Percentiles rank a stretch among this genome's conserved stretches.
Conservation (phyloP, 305 asterid genomes). For the Fraxinus velutina region DNA sequence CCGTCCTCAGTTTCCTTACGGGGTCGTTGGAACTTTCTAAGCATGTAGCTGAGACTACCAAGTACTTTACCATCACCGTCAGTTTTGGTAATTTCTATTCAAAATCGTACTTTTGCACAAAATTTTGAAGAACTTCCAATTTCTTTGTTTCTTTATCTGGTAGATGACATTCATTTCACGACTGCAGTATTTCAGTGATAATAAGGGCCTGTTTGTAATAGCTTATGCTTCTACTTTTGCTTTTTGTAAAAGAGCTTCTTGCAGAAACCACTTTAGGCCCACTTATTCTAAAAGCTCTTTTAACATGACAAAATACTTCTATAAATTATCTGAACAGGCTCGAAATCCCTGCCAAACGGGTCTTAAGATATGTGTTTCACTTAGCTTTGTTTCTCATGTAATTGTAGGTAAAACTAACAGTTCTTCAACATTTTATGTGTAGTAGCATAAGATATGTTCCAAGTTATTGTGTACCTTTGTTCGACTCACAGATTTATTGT, state of each 20-base stretch:
- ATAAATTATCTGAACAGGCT: not conserved
- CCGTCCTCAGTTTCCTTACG: slow-evolving; percentile 85
- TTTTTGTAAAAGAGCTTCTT: not conserved
- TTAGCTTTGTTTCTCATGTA: not conserved
- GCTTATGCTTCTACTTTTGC: not conserved
- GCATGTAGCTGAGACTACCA: slow-evolving; percentile 80
- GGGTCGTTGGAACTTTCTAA: slow-evolving; percentile 85
- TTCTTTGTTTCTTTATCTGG: not conserved
- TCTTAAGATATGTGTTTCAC: not conserved
- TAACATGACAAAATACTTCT: not conserved
- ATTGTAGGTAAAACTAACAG: not conserved
- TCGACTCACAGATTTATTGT: not conserved
- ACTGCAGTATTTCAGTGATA: not conserved
- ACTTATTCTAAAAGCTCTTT: not conserved
- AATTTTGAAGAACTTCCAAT: not conserved
- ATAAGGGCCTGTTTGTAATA: not conserved
- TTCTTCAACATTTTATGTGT: not conserved
- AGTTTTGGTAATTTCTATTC: slow-evolving; percentile 66
- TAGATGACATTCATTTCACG: not conserved
- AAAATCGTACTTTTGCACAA: slow-evolving; percentile 1
- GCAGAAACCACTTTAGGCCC: not conserved
- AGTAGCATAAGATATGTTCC: not conserved
- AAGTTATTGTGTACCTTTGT: not conserved
- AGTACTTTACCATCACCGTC: slow-evolving; percentile 82
- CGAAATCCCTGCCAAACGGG: not conserved